Base-by-base conservation (phyloP, 805 yeast genomes). In the Ogataea corticis region DNA sequence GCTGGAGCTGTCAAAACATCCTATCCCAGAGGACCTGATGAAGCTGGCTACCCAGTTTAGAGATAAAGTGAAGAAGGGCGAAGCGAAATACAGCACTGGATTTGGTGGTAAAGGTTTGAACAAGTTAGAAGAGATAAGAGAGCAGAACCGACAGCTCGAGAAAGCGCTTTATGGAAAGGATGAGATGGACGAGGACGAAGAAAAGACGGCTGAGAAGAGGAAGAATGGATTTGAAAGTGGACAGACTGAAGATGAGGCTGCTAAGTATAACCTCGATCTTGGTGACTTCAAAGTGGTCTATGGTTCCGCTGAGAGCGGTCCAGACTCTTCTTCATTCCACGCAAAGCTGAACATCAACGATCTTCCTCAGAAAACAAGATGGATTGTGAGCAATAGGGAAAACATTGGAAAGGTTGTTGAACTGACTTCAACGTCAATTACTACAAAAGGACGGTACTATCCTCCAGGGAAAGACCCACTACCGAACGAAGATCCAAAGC, bases 31-130 rank as follows among this genome's bases (percentile, higher is more conserved):
- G 2, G 72, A 75, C 21, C 68, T 86, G 2, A 44, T 62, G 14
- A 61, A 61, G 12, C 71, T 90, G 61, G 81, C 86, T 0, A 65
- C 70, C 3, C 56, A 65, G 32, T 89, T 87, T 62, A 67, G 77
- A 45, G 71, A 66, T 12, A 87, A 84, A 45, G 72, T 87, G 49
- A 80, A 82, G 50, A 61, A 69, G 2, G 96, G 96, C 0, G 81
- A 83, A 43, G 79, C 69, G 28, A 77, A 74, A 54, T 72, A 78
- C 46, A 75, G 79, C 19, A 77, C 80, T 44, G 99, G 99, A 0
- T 94, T 90, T 69, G 96, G 97, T 3, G 99, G 99, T 16, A 84
- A 86, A 54, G 98, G 98, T 1, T 71, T 91, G 42, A 92, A 84
- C 35, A 85, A 84, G 50, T 68, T 91, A 33, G 91, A 87, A 48